Conservation (phyloP, 208 protist species). For the Trypanosoma melophagium region DNA sequence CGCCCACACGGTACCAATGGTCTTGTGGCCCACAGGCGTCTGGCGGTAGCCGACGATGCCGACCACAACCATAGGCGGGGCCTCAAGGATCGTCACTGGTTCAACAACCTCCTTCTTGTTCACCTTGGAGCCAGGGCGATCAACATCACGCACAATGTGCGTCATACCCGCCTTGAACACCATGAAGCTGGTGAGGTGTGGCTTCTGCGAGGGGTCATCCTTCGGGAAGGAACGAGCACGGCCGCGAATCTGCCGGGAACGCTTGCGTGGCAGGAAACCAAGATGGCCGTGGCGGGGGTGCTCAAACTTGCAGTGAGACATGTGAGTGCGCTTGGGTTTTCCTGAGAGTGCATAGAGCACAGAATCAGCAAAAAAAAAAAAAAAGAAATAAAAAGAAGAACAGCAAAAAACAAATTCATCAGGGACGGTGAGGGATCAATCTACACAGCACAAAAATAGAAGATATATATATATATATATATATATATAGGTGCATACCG, state of each 20-base stretch:
- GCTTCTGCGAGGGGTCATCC: constrained; percentile 92
- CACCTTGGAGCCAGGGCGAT: constrained; percentile 94
- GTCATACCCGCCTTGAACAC: constrained; percentile 99
- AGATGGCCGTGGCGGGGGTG: constrained; percentile 98
- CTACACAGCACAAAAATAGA: no score
- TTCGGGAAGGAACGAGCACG: constrained; percentile 94
- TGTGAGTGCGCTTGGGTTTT: constrained; percentile 19
- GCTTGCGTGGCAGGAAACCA: constrained; percentile 98
- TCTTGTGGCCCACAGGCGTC: constrained; percentile 95
- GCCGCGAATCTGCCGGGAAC: constrained; percentile 91
- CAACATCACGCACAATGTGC: constrained; percentile 98
- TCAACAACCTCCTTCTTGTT: constrained; percentile 99
- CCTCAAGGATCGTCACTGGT: constrained; percentile 98
- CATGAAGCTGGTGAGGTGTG: constrained; percentile 97
- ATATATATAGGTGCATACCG: background rate
- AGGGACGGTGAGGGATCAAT: background rate
- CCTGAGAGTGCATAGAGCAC: background rate
- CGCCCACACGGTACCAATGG: constrained; percentile 98
- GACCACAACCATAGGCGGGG: constrained; percentile 97
- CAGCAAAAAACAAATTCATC: background rate
- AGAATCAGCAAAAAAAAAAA: background rate
- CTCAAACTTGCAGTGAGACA: constrained; percentile 97
- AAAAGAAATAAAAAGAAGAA: constrained; percentile 11
- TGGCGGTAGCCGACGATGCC: constrained; percentile 98
- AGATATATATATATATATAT: no score